Conservation (phyloP, 768 basidiomycete genomes). For the Suillus subalutaceus region DNA sequence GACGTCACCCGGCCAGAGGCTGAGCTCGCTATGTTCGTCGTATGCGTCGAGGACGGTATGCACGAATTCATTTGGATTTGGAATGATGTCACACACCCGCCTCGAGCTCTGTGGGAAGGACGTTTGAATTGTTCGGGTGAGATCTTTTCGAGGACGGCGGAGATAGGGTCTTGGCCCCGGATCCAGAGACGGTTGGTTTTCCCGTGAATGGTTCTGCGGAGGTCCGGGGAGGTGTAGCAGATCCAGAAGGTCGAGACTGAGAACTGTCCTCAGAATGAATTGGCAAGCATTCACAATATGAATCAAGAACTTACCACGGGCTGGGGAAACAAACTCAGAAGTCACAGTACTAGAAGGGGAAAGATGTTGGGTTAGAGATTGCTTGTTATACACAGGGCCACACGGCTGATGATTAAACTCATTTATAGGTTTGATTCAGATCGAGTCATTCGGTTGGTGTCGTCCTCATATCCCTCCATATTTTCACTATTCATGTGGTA, state of each 20-base stretch:
- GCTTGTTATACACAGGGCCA: no score
- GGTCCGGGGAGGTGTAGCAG: neutral
- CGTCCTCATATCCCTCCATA: no score
- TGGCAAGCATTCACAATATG: neutral
- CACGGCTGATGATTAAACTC: no score
- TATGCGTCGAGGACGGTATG: conserved; percentile 36
- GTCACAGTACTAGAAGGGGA: neutral
- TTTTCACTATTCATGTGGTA: no score
- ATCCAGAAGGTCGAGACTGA: conserved; percentile 1
- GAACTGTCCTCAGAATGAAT: neutral
- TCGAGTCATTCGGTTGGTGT: no score
- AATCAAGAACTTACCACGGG: neutral
- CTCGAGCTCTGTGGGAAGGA: no score
- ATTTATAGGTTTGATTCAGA: no score
- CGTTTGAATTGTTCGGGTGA: no score
- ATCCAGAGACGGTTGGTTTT: neutral
- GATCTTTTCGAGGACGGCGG: neutral
- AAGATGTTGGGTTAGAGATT: no score
- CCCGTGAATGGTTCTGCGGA: neutral
- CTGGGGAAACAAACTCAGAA: neutral
- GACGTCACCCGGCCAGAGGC: conserved; percentile 42
- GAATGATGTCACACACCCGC: no score
- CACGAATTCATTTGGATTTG: conserved; percentile 32
- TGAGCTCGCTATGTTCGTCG: conserved; percentile 35
- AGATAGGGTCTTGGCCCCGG: neutral